Conservation (phyloP, 257 asterid genomes). For the Solanum habrochaites region DNA sequence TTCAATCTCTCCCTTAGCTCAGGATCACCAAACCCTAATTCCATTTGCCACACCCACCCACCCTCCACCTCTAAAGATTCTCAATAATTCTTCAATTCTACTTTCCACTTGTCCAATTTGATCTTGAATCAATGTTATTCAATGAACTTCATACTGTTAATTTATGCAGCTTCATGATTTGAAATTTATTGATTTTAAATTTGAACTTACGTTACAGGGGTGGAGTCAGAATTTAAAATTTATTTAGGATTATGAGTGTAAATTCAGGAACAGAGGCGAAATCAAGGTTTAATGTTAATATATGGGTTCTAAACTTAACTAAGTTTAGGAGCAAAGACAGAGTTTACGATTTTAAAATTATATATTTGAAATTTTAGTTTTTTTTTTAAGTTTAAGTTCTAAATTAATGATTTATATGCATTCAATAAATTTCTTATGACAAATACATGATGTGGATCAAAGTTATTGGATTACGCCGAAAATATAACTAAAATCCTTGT, state of each 20-base stretch:
- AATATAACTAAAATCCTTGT: neutral
- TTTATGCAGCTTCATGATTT: neutral
- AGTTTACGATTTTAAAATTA: neutral
- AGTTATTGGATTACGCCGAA: neutral
- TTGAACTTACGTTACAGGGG: neutral
- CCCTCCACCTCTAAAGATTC: neutral
- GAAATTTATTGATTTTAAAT: neutral
- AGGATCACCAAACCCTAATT: conserved; percentile 7
- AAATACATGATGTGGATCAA: neutral
- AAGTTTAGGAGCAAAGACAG: too few relatives aligned
- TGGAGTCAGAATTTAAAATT: neutral
- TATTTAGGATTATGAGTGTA: neutral
- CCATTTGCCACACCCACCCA: neutral
- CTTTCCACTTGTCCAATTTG: neutral
- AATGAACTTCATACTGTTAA: neutral
- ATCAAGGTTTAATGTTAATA: too few relatives aligned
- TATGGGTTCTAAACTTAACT: neutral
- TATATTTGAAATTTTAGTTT: neutral
- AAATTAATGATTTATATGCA: neutral
- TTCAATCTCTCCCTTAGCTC: conserved; percentile 6
- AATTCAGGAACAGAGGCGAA: neutral
- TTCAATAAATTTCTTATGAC: neutral
- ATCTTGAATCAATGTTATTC: neutral
- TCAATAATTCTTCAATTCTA: neutral
- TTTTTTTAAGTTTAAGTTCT: neutral